Conservation (phyloP, 306 rosid genomes). For the Trifolium dubium region DNA sequence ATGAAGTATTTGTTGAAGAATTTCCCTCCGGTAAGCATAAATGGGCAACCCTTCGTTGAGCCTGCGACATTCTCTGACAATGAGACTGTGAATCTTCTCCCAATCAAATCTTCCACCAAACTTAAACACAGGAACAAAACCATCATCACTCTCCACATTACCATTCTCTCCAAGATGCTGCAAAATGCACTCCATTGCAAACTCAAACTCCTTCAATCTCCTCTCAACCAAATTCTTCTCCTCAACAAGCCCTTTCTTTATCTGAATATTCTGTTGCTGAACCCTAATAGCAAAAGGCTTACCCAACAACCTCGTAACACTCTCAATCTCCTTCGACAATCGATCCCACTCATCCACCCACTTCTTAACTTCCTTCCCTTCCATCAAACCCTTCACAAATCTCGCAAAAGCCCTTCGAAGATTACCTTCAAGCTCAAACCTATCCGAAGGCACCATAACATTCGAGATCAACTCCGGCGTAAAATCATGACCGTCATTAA, state of each 20-base stretch:
- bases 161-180: conserved; percentile 50
- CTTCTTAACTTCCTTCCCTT: conserved; percentile 60
- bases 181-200: conserved; percentile 66
- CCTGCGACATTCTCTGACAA: conserved; percentile 71
- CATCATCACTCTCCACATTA: conserved; percentile 25
- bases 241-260: conserved; percentile 40
- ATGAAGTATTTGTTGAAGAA: conserved; percentile 56
- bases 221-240: conserved; percentile 53
- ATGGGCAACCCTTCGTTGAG: conserved; percentile 84
- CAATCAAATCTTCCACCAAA: conserved; percentile 55
- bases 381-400: conserved; percentile 52
- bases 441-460: conserved; percentile 52
- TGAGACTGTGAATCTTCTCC: conserved; percentile 55
- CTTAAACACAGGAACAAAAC: conserved; percentile 46
- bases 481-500: conserved; percentile 54
- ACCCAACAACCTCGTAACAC: not conserved
- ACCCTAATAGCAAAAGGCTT: not conserved
- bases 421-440: conserved; percentile 52
- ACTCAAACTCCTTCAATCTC: conserved; percentile 68
- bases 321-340: conserved; percentile 43
- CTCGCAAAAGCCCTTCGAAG: conserved; percentile 51
- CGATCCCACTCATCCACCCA: conserved; percentile 50
- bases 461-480: conserved; percentile 49
- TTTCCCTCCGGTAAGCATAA: conserved; percentile 74
- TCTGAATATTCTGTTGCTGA: not conserved